Evolutionary conservation across 805 yeast genomes (phyloP), one percentile per base, ranked within the genome.

Genomic region (Kregervanrija fluxuum): DNA sequence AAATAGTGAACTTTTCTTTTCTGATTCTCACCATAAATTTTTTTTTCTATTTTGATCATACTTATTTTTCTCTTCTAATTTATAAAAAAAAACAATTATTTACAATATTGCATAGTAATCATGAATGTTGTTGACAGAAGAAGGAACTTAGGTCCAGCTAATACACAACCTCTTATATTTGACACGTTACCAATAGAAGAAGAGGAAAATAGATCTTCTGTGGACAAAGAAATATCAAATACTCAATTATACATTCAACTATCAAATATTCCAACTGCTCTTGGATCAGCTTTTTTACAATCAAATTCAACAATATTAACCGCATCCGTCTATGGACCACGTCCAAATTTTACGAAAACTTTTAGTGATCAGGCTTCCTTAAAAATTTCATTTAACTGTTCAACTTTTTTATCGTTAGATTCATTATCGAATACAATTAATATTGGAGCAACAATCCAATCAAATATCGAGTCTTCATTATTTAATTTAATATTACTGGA

Each of bases 261-360:
- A 72, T 85, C 32, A 72, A 77, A 32, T 84, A 84, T 55, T 80
- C 89, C 43, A 80, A 80, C 53, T 0, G 51, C 53, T n/a, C 44
- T 49, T 55, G 97, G 98, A 3, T 87, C 95, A 15, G 75, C 95
- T 2, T 85, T 83, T 52, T 57, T 87, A 15, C 97, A 90, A 61
- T 66, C 71, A 0, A 85, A 77, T 31, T 71, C 76, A 22, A 75
- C 76, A 22, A 74, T 80, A 38, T 63, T 88, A 5, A 77, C 81
- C 44, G 82, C 83, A 1, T 73, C 88, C 4, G 80, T 91, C 0
- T 85, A 80, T 62, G 98, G 98, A 0, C 98, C 98, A 4, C 73
- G 89, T 52, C 96, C 98, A 8, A 80, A 57, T 30, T 61, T 61
- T 38, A 54, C 57, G 10, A 52, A 52, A 35, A 48, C 52, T 8